phyloP scores from a whole-genome alignment of 2,329 filamentous ascomycete species.

The Neofusicoccum cordaticola region DNA sequence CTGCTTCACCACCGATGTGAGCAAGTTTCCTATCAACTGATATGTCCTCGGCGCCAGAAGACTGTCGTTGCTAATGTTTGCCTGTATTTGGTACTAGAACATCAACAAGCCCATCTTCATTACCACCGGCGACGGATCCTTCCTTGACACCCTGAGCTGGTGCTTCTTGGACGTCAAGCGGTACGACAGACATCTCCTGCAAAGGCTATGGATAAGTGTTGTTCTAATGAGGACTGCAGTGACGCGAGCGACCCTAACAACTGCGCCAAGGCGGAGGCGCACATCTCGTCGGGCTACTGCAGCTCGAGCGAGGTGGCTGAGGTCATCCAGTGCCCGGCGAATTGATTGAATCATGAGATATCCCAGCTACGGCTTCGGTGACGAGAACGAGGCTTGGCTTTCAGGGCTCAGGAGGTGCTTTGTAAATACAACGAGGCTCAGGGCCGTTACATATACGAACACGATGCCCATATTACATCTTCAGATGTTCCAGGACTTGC shows the following conservation, averaged over 20 bases:
- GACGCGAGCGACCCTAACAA: background rate
- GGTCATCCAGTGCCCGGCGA: background rate
- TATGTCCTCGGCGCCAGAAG: background rate
- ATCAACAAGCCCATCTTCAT: background rate
- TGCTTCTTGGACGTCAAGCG: background rate
- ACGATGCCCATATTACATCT: too few species aligned
- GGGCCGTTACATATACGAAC: too few species aligned
- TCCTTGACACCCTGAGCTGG: background rate
- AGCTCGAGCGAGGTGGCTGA: background rate
- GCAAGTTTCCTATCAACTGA: background rate
- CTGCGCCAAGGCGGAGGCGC: background rate
- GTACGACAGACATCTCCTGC: too few species aligned
- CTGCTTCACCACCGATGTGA: background rate
- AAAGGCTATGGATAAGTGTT: too few species aligned
- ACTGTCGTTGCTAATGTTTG: background rate
- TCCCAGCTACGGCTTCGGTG: too few species aligned
- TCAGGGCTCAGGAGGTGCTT: too few species aligned
- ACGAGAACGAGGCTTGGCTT: too few species aligned
- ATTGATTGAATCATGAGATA: background rate
- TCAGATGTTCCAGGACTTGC: too few species aligned
- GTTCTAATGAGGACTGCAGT: background rate
- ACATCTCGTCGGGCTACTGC: background rate
- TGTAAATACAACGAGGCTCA: too few species aligned
- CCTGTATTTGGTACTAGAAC: background rate
- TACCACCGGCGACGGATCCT: background rate